These are phyloP conservation scores for Candida chilensis DNA, from an alignment of 805 yeast genomes.

Conservation along the genomic window DNA sequence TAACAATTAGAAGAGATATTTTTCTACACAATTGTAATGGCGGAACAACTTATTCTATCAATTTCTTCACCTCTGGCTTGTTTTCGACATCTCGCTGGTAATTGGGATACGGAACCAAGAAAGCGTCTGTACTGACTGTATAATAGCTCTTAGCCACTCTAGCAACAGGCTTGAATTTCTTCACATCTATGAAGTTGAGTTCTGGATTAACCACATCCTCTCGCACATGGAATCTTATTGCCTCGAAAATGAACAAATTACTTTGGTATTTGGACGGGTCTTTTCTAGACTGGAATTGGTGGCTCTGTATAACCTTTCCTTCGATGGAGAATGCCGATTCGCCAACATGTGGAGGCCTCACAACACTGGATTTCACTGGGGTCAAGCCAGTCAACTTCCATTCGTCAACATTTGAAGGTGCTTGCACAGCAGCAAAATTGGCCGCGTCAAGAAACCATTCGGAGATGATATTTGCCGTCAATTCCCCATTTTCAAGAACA, in stretches of 20 bases:
- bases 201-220: conserved; percentile 20
- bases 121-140: too few species aligned
- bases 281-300: conserved; percentile 14
- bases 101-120: too few species aligned
- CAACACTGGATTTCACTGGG: conserved; percentile 15
- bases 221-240: conserved; percentile 20
- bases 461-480: conserved; percentile 22
- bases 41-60: conserved; percentile 1
- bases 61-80: not conserved
- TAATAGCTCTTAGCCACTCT: too few species aligned
- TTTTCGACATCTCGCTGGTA: conserved; percentile 2
- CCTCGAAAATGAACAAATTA: conserved; percentile 18
- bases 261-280: conserved; percentile 12
- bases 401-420: conserved; percentile 19
- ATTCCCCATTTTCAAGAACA: conserved; percentile 17
- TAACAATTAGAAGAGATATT: too few species aligned
- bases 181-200: conserved; percentile 12
- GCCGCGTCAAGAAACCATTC: conserved; percentile 31
- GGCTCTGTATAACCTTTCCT: conserved; percentile 17
- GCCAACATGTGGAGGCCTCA: conserved; percentile 25
- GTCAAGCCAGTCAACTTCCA: conserved; percentile 25
- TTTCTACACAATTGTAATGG: too few species aligned
- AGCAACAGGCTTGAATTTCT: conserved; percentile 21
- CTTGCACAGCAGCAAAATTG: conserved; percentile 15
- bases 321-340: conserved; percentile 26